Conservation (phyloP, 2,329 filamentous ascomycete genomes). For the Furcasterigmium sp. region DNA sequence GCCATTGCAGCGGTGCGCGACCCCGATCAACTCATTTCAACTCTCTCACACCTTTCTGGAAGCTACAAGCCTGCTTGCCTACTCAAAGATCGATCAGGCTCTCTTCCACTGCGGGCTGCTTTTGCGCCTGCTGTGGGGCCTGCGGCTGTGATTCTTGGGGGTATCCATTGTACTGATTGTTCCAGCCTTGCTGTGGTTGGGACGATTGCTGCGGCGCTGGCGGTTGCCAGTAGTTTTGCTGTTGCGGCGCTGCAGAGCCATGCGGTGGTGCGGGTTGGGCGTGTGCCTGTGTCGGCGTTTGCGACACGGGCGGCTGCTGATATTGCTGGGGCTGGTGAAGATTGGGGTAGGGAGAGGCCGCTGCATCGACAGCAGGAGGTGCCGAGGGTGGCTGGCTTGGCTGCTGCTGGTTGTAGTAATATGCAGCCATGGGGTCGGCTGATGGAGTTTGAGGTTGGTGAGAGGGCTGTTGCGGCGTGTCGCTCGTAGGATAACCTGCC, state of each 20-base stretch:
- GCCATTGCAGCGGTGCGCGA: too few relatives aligned
- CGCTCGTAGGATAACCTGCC: conserved; percentile 23
- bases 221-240: conserved; percentile 28
- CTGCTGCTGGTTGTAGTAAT: conserved; percentile 48
- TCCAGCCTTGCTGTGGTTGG: conserved; percentile 18
- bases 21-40: too few relatives aligned
- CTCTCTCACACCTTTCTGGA: too few relatives aligned
- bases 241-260: conserved; percentile 13
- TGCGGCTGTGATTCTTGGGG: conserved; percentile 60
- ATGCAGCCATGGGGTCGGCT: conserved; percentile 49
- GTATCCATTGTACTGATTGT: conserved; percentile 35
- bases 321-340: conserved; percentile 42
- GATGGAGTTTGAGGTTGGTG: conserved; percentile 18
- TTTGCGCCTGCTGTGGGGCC: conserved; percentile 57
- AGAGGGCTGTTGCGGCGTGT: conserved; percentile 22
- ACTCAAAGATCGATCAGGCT: conserved; percentile 70
- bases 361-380: conserved; percentile 31
- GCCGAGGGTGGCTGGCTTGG: conserved; percentile 20
- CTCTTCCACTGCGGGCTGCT: conserved; percentile 61
- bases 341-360: conserved; percentile 47
- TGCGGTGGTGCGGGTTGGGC: conserved; percentile 22
- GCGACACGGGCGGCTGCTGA: conserved; percentile 35
- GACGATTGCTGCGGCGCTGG: conserved; percentile 22
- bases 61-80: too few relatives aligned
- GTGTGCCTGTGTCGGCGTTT: conserved; percentile 20